phyloP scores from a whole-genome alignment of 2,329 filamentous ascomycete genomes.

The Neonectria neomacrospora region DNA sequence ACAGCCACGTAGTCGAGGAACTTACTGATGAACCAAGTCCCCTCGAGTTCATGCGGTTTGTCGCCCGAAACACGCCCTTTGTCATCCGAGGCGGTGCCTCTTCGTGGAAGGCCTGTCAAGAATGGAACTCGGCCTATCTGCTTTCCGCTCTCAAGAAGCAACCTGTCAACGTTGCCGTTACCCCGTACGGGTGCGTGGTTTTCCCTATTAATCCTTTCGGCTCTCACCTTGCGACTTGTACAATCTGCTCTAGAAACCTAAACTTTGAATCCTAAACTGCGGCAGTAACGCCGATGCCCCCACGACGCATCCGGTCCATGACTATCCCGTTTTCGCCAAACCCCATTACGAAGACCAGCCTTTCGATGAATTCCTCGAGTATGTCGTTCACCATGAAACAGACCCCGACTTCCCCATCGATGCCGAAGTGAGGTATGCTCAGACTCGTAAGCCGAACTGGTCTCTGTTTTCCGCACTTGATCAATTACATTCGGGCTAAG shows the following conservation, averaged over 20 bases:
- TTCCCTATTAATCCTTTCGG: not conserved
- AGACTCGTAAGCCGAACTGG: conserved; percentile 68
- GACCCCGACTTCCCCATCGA: conserved; percentile 44
- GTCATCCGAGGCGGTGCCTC: conserved; percentile 72
- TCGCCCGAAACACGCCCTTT: conserved; percentile 79
- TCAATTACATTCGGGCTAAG: not conserved
- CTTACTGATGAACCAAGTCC: conserved; percentile 74
- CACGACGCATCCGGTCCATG: conserved; percentile 41
- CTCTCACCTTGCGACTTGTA: not conserved
- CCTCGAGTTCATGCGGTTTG: conserved; percentile 83
- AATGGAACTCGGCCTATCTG: conserved; percentile 73
- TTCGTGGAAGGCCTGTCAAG: conserved; percentile 70
- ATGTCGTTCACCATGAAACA: conserved; percentile 68
- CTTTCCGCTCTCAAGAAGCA: conserved; percentile 63
- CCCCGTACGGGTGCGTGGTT: conserved; percentile 70
- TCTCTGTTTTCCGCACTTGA: not conserved
- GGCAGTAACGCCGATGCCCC: conserved; percentile 53
- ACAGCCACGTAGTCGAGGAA: conserved; percentile 68
- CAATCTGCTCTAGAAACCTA: not conserved
- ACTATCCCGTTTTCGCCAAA: conserved; percentile 70
- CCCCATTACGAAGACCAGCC: conserved; percentile 74
- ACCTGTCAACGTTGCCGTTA: conserved; percentile 79
- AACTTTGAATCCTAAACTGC: conserved; percentile 12
- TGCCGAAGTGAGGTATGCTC: conserved; percentile 74
- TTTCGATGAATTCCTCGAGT: conserved; percentile 71